Evolutionary conservation across 148 eudicot species (phyloP).

Genomic region (Beta vulgaris): DNA sequence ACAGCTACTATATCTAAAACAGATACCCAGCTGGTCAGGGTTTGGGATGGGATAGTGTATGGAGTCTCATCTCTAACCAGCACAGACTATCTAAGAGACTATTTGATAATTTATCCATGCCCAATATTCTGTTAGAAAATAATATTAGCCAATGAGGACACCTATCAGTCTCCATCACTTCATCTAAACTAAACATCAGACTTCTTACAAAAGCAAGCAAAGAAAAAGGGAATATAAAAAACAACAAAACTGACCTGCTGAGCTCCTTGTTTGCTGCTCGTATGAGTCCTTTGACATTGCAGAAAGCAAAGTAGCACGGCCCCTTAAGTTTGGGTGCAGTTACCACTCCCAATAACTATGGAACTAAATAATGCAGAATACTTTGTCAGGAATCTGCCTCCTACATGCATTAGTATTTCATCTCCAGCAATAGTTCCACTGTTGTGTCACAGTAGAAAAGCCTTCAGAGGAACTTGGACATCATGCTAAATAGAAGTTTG

Average conservation of each 20-base stretch:
- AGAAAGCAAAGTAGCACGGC: constrained; percentile 10
- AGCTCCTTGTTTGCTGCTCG: constrained; percentile 29
- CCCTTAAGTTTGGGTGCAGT: constrained; percentile 1
- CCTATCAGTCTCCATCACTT: neutral
- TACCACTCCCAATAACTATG: constrained; percentile 8
- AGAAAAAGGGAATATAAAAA: neutral
- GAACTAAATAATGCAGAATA: constrained; percentile 3
- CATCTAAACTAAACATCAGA: neutral
- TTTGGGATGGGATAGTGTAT: neutral
- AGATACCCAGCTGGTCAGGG: neutral
- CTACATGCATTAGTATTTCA: constrained; percentile 3
- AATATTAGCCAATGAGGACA: neutral
- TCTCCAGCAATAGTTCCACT: neutral
- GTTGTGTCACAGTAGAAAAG: constrained; percentile 7
- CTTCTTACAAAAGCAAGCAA: neutral
- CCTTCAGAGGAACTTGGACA: neutral
- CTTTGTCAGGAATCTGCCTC: constrained; percentile 6
- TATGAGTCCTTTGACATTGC: constrained; percentile 35
- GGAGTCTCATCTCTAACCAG: neutral
- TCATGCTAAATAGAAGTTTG: neutral
- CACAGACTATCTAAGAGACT: neutral
- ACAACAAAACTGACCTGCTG: constrained; percentile 20
- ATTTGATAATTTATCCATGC: neutral
- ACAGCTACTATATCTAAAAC: neutral
- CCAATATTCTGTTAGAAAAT: neutral